Percentiles rank a stretch among this genome's conserved stretches.
Conservation (phyloP, 352 stramenopile genomes). For the Globisporangium carolinianum region DNA sequence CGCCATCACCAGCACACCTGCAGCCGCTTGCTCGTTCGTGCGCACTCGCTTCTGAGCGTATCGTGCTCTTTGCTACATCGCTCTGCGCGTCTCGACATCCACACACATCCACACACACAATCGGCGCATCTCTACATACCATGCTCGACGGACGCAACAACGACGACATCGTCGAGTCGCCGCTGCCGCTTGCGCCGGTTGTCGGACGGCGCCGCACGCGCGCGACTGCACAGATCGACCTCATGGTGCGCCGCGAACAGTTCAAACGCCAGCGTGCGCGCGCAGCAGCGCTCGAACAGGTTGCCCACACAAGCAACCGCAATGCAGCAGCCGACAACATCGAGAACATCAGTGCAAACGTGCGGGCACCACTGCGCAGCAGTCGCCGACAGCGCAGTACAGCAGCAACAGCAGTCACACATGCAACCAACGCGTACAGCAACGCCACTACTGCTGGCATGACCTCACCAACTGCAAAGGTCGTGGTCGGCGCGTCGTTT, state of each 20-base stretch:
- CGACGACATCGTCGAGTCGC: neutral
- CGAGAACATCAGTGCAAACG: conserved; percentile 6
- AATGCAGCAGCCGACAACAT: conserved; percentile 2
- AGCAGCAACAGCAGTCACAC: neutral
- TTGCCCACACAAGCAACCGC: neutral
- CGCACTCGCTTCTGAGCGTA: no score
- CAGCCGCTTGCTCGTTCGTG: no score
- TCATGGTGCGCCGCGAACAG: conserved; percentile 18
- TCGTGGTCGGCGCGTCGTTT: conserved; percentile 24
- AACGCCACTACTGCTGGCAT: neutral
- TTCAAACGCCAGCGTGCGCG: conserved; percentile 22
- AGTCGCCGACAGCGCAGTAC: neutral
- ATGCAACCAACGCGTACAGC: no score
- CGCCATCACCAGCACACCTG: no score
- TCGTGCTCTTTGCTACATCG: neutral
- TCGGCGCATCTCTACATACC: neutral
- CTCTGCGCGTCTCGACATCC: neutral
- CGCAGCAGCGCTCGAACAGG: conserved; percentile 3
- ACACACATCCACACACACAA: neutral
- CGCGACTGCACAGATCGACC: conserved; percentile 20
- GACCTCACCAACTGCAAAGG: neutral
- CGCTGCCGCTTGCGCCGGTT: conserved; percentile 5
- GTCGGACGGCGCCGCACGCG: conserved; percentile 24
- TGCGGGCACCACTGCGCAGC: neutral
- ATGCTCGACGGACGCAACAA: no score